Evolutionary conservation across 2,329 filamentous ascomycete genomes (phyloP).

Genomic region (Xylariaceae sp.): DNA sequence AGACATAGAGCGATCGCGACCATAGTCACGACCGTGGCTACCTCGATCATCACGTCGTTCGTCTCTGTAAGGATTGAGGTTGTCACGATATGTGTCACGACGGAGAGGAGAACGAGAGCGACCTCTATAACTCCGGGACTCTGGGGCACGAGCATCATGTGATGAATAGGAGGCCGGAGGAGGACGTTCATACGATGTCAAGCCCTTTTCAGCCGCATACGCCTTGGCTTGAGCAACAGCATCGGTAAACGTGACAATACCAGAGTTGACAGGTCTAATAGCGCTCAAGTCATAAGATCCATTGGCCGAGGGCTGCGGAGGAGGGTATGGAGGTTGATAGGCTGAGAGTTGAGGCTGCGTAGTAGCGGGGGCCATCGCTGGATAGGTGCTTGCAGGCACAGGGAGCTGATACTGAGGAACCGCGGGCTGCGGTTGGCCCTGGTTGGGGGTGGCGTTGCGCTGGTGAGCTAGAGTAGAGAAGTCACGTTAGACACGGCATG

Average conservation of each 20-base stretch:
- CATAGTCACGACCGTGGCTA: conserved; percentile 50
- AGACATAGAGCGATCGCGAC: conserved; percentile 69
- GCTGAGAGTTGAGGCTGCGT: conserved; percentile 32
- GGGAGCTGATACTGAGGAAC: conserved; percentile 33
- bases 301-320: conserved; percentile 65
- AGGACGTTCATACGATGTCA: conserved; percentile 55
- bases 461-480: conserved; percentile 37
- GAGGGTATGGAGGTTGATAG: conserved; percentile 38
- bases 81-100: conserved; percentile 67
- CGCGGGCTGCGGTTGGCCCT: conserved; percentile 37
- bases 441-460: conserved; percentile 39
- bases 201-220: conserved; percentile 73
- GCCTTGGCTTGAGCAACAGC: conserved; percentile 80
- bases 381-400: conserved; percentile 36
- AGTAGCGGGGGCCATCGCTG: conserved; percentile 37
- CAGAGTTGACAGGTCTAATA: conserved; percentile 73
- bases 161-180: conserved; percentile 39
- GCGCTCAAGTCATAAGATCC: conserved; percentile 75
- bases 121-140: conserved; percentile 56
- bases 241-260: conserved; percentile 77
- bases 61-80: conserved; percentile 78
- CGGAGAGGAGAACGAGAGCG: conserved; percentile 69
- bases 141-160: conserved; percentile 41
- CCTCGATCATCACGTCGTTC: conserved; percentile 68
- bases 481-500: conserved; percentile 20